A percentile compares a stretch with the other conserved stretches of the same genome.
These are phyloP conservation scores for Sporothrix pallida DNA, from an alignment of 2,329 filamentous ascomycete genomes.

Conservation along the genomic window DNA sequence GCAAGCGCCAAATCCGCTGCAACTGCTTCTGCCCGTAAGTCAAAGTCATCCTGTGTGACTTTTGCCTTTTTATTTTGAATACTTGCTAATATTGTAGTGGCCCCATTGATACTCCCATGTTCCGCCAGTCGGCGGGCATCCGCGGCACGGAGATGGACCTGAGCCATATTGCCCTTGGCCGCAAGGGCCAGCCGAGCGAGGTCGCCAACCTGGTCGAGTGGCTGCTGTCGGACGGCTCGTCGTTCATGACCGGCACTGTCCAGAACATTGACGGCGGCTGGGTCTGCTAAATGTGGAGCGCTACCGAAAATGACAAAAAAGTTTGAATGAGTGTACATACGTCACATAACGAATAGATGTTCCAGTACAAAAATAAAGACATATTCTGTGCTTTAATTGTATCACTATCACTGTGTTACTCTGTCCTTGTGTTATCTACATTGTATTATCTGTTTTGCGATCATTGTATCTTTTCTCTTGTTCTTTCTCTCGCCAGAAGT, in stretches of 20 bases:
- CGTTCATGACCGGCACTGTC: slow-evolving; percentile 29
- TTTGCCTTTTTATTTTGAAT: too few species aligned
- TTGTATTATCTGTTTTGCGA: too few species aligned
- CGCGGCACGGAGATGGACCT: slow-evolving; percentile 36
- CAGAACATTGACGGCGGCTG: slow-evolving; percentile 32
- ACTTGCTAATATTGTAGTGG: neutral
- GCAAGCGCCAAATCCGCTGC: slow-evolving; percentile 33
- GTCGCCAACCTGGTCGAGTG: slow-evolving; percentile 55
- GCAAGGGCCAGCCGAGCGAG: slow-evolving; percentile 56
- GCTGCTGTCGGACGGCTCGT: slow-evolving; percentile 43
- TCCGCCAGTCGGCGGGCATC: slow-evolving; percentile 16
- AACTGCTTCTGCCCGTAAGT: slow-evolving; percentile 30
- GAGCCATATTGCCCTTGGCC: slow-evolving; percentile 35
- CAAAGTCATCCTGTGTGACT: too few species aligned
- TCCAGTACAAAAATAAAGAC: too few species aligned
- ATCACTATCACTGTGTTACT: too few species aligned
- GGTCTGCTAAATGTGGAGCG: slow-evolving; percentile 17
- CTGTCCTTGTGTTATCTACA: too few species aligned
- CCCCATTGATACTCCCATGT: slow-evolving; percentile 32
- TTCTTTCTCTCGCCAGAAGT: too few species aligned
- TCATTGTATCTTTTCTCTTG: too few species aligned
- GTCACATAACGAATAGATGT: neutral
- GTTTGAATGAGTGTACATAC: neutral
- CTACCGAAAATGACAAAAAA: neutral
- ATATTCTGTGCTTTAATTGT: too few species aligned